Evolutionary conservation across 495 filamentous ascomycete species (phyloP), one percentile per base, ranked within the genome.

Genomic region (Aspergillus incahuasiensis): DNA sequence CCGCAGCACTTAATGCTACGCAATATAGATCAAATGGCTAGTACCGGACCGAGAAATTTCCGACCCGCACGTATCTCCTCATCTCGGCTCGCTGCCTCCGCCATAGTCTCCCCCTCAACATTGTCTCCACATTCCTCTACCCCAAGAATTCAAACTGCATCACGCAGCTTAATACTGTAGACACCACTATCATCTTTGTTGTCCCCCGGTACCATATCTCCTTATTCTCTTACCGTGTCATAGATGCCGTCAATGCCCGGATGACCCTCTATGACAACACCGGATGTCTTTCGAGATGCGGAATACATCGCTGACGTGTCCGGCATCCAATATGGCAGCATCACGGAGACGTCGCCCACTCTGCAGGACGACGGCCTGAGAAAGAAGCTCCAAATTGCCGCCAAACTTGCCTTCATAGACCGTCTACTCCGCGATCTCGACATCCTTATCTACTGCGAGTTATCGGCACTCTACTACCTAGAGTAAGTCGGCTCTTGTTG

Each of bases 391-490:
- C 71, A 75, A 47, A 64, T 65, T 1, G 59, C 68, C 1, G 68
- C 69, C 19, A 76, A 74, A 58, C 74, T 76, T 34, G 75, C 84
- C 51, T 84, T 88, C 64, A 79, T 94, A 54, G 85, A 83, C 60
- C 76, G 85, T 48, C 70, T 95, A 30, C 78, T 89, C 61, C 79
- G 81, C 54, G 86, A 83, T 63, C 74, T 95, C 44, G 91, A 96
- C 70, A 86, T 86, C 60, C 55, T 91, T n/a, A 82, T 91, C 28
- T 91, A 90, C 65, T 85, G 85, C 55, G 82, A 95, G 74, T 75
- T 95, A 30, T 88, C 87, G 38, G 81, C 86, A 39, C 61, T 95
- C 54, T 96, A 96, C 73, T 95, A 94, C 68, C 86, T 95, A 82
- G 91, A 96, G 91, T 95, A 74, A 61, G 87, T 55, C 9, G 55